These are phyloP conservation scores for Physcomitrium patens DNA, from an alignment of 225 moss, liverwort and hornwort genomes.

Conservation along the genomic window DNA sequence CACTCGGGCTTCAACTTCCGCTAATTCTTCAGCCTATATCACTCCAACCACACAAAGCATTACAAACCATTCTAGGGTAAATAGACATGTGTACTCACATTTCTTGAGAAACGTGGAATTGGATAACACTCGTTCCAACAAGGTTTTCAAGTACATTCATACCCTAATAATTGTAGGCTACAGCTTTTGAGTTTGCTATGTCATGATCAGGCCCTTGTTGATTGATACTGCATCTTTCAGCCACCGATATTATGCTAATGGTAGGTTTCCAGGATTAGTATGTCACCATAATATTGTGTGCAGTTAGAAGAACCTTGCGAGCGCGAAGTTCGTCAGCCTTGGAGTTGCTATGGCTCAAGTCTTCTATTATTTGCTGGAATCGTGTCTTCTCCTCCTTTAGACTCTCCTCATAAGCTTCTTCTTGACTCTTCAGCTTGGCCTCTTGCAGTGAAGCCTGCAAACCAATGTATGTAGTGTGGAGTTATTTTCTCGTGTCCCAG, in stretches of 20 bases:
- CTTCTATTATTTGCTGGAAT: conserved; percentile 46
- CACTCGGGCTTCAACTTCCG: conserved; percentile 81
- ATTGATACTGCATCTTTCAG: not conserved
- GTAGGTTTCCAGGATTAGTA: conserved; percentile 36
- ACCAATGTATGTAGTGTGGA: not conserved
- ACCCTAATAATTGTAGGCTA: too few species aligned
- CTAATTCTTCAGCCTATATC: conserved; percentile 79
- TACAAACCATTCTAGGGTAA: not conserved
- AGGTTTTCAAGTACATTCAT: not conserved
- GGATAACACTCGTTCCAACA: not conserved
- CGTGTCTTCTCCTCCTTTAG: conserved; percentile 57
- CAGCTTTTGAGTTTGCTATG: too few species aligned
- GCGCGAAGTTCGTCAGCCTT: conserved; percentile 69
- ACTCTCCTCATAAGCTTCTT: conserved; percentile 50
- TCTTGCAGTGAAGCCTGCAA: conserved; percentile 59
- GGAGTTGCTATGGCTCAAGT: conserved; percentile 52
- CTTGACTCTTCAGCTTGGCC: conserved; percentile 48
- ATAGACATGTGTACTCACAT: too few species aligned
- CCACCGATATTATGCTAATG: conserved; percentile 24
- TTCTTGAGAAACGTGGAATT: too few species aligned
- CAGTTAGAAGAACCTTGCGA: conserved; percentile 75
- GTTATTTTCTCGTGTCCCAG: not conserved
- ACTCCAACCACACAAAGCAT: conserved; percentile 2
- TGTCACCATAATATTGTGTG: conserved; percentile 60
- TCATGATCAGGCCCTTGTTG: too few species aligned